Conservation (phyloP, 2,329 filamentous ascomycete genomes). For the Pseudogymnoascus sp. region DNA sequence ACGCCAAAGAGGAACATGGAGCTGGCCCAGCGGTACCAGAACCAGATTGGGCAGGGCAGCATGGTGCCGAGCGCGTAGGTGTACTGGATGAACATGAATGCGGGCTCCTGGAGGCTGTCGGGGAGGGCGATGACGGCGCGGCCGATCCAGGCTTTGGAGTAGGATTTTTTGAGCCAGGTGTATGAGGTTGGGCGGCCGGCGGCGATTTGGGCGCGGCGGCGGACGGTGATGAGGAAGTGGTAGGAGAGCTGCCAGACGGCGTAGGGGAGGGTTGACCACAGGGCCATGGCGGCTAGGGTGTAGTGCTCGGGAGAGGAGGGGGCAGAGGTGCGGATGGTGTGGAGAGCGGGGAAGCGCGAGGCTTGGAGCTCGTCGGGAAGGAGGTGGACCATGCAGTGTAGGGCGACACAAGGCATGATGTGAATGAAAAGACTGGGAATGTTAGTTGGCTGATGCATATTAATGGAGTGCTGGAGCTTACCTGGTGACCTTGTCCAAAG, state of each 20-base stretch:
- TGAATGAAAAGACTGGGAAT: constrained; percentile 79
- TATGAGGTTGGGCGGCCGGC: constrained; percentile 94
- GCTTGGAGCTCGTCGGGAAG: constrained; percentile 58
- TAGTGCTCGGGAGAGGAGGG: constrained; percentile 75
- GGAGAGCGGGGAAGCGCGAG: constrained; percentile 74
- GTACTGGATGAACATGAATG: constrained; percentile 97
- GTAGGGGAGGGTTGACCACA: constrained; percentile 92
- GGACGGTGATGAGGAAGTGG: constrained; percentile 91
- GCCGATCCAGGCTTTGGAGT: constrained; percentile 83
- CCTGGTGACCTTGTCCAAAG: constrained; percentile 94
- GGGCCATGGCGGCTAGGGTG: constrained; percentile 73
- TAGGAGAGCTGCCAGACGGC: constrained; percentile 87
- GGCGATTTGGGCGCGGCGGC: constrained; percentile 90
- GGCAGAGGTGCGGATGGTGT: constrained; percentile 63
- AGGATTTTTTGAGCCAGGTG: constrained; percentile 90
- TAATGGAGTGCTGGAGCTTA: constrained; percentile 28
- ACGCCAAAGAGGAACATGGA: constrained; percentile 68
- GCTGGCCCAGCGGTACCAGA: constrained; percentile 77
- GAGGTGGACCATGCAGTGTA: constrained; percentile 89
- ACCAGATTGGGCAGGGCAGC: constrained; percentile 91
- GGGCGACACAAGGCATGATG: constrained; percentile 92
- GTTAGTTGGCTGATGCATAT: background rate
- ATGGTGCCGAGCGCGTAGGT: constrained; percentile 84
- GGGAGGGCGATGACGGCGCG: constrained; percentile 76
- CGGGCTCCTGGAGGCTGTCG: constrained; percentile 67